Base-by-base conservation (phyloP, 352 stramenopile genomes). In the Pilasporangium apinafurcum region DNA sequence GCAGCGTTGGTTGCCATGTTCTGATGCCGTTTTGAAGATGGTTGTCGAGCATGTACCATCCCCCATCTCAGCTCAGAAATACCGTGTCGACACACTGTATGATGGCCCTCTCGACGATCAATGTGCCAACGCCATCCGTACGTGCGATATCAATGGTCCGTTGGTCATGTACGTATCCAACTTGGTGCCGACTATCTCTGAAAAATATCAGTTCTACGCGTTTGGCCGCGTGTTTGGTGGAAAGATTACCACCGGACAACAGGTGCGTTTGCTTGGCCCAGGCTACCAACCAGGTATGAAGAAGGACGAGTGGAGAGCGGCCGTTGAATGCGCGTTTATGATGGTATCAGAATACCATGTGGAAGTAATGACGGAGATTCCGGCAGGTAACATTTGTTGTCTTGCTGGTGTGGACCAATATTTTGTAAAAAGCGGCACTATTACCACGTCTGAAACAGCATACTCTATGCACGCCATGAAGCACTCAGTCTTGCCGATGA, bases 101-200 rank as follows among this genome's bases (percentile, higher is more conserved):
- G 95, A 99, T 40, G 97, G 96, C 59, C 96, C 96, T 53, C 78
- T 98, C 27, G 96, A 99, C 69, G 96, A 99, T 65, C 91, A 97
- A 57, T 97, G 91, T 47, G 96, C 95, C 57, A 90, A 88, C 50
- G 96, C 95, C 57, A 99, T 99, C 71, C 86, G 95, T 43, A 98
- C 96, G 56, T 99, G 96, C 60, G 96, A 99, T 70, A 97, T 97
- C 45, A 95, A 95, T 61, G 95, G 95, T 53, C 95, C 95, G 39
- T 75, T 99, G 17, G 98, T 98, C 68, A 99, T 99, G 97, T 99
- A 99, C 88, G 93, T 99, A 56, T 99, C 95, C 16, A 99, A 99
- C 88, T 99, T 99, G 96, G 95, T 99, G 54, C 96, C 97, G 54
- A 99, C 96, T n/a, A n/a, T n/a, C 40, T 97, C 98, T 74, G 97